Base-by-base conservation (phyloP, 345 rosid genomes). In the Hibiscus mutabilis region DNA sequence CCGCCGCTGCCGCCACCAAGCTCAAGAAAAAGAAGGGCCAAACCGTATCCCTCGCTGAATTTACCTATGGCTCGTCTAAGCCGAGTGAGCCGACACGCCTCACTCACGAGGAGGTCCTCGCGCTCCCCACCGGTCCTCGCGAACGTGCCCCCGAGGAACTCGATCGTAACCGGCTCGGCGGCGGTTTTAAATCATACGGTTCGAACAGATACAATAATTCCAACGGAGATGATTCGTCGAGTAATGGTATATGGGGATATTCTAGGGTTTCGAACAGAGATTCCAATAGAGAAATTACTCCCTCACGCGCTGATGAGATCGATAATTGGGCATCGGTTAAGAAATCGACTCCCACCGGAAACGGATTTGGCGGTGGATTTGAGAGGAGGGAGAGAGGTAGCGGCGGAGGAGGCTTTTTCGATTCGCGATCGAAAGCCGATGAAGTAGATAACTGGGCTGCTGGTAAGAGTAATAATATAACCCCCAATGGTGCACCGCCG, bases 51-150 rank as follows among this genome's bases (percentile, higher is more conserved):
- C 81, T 92, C 10, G 87, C 88, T 4, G 90, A 89, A 79, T 89
- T 92, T 75, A 14, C 73, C 66, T 77, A 79, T 63, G 35, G 73
- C 64, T 2, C 87, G 0, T 70, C 78, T 6, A 83, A 84, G 71
- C 71, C 83, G 49, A 53, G 71, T 0, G 77, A 75, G 71, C 69
- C 83, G 2, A 80, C 55, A 31, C 77, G 90, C 42, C 82, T 85
- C 60, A 85, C 89, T 66, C 87, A 66, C 59, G 90, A 82, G 24
- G 99, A 92, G 51, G 75, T 84, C 18, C 80, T 84, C 29, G 25
- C 55, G 6, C 98, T 92, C 70, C 99, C 99, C 3, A 92, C 90
- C 0, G 93, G 97, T 19, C 99, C 99, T 6, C 95, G 98, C 37
- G 75, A 92, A 74, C 90, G 96, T 15, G 80, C 96, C 22, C 85